These are phyloP conservation scores for Solanum chacoense DNA, from an alignment of 305 asterid species.

Conservation along the genomic window DNA sequence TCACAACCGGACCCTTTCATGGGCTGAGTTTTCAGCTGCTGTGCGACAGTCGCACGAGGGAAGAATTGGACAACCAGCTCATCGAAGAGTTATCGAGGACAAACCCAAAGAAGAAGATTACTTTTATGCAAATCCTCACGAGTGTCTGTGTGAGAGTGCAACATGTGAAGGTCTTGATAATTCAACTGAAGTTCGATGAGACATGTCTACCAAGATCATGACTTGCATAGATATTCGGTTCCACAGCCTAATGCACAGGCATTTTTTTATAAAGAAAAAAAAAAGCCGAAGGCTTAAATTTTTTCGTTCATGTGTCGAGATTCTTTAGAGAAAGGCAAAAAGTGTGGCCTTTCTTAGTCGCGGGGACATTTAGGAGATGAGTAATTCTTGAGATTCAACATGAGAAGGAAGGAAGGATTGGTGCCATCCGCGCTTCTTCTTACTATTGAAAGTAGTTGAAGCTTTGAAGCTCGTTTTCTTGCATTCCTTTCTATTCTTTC, in stretches of 20 bases:
- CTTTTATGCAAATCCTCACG: conserved; percentile 86
- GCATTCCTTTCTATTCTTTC: background rate
- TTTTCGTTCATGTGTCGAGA: background rate
- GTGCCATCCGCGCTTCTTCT: background rate
- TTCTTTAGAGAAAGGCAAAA: background rate
- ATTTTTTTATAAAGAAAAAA: background rate
- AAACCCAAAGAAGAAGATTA: conserved; percentile 97
- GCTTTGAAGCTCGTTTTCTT: background rate
- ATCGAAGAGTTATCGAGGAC: conserved; percentile 36
- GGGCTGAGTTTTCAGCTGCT: conserved; percentile 59
- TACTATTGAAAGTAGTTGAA: background rate
- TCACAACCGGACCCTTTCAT: conserved; percentile 57
- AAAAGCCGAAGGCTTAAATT: background rate
- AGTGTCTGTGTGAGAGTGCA: conserved; percentile 54
- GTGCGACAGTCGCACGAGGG: conserved; percentile 44
- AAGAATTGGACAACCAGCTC: conserved; percentile 67
- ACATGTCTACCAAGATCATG: background rate
- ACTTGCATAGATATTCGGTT: background rate
- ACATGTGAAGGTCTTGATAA: conserved; percentile 36
- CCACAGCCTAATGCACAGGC: background rate
- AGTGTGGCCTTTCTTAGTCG: background rate
- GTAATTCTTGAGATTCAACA: background rate
- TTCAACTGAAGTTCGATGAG: conserved; percentile 23
- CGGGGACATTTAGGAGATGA: background rate
- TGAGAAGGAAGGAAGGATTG: background rate